Conservation (phyloP, 2,329 filamentous ascomycete genomes). For the Lomentospora prolificans region DNA sequence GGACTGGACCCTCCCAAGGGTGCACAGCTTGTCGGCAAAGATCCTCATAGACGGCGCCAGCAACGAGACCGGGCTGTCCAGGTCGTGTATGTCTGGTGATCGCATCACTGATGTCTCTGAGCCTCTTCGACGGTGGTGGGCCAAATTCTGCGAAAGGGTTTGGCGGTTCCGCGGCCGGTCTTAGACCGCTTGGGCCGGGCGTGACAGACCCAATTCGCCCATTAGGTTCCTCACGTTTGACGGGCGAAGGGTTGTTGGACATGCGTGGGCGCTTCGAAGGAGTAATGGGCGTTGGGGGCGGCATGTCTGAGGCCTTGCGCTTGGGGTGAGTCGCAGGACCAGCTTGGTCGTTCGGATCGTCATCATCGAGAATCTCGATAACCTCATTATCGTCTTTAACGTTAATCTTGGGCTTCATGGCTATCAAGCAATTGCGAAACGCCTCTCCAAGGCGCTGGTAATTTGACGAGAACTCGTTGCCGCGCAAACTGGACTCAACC, state of each 20-base stretch:
- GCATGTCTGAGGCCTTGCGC: conserved; percentile 19
- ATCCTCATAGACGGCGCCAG: conserved; percentile 49
- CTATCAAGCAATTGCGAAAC: conserved; percentile 39
- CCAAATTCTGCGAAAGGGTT: conserved; percentile 30
- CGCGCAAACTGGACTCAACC: conserved; percentile 43
- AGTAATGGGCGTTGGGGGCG: conserved; percentile 16
- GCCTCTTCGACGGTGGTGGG: conserved; percentile 23
- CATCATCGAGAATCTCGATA: conserved; percentile 30
- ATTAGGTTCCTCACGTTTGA: background rate
- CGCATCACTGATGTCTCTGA: conserved; percentile 41
- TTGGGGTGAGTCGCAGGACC: conserved; percentile 17
- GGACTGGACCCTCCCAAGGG: conserved; percentile 47
- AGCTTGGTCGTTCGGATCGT: conserved; percentile 23
- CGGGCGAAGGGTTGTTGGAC: conserved; percentile 11
- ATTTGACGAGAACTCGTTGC: conserved; percentile 32
- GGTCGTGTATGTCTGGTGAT: conserved; percentile 44
- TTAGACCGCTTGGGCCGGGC: background rate
- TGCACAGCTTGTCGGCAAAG: conserved; percentile 46
- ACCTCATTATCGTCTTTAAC: conserved; percentile 27
- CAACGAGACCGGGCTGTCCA: conserved; percentile 48
- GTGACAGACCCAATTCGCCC: background rate
- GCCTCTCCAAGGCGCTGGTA: conserved; percentile 37
- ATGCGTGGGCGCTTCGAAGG: conserved; percentile 24
- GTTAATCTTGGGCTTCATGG: conserved; percentile 36
- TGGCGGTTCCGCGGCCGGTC: conserved; percentile 13